Evolutionary conservation across 495 filamentous ascomycete genomes (phyloP).

Genomic region (Apodospora peruviana): DNA sequence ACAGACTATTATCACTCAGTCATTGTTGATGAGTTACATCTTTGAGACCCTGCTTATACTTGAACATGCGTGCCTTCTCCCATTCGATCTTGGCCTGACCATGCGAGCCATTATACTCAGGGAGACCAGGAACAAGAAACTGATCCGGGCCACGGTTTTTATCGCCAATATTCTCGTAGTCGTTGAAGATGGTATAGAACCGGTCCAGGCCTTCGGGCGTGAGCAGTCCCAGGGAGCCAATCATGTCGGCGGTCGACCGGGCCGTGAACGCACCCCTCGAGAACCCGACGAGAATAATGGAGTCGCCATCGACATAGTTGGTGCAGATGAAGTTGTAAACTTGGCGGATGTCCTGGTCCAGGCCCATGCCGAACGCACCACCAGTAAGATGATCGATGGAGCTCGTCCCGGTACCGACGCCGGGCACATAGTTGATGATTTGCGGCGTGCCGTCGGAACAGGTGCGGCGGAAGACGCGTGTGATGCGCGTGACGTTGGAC

Average conservation of each 20-base stretch:
- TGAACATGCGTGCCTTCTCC: slow-evolving; percentile 18
- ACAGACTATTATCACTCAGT: neutral
- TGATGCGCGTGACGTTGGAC: slow-evolving; percentile 41
- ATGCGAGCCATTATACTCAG: slow-evolving; percentile 13
- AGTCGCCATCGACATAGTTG: slow-evolving; percentile 59
- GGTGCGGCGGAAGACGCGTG: slow-evolving; percentile 27
- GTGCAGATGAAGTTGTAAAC: slow-evolving; percentile 59
- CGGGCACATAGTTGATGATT: slow-evolving; percentile 42
- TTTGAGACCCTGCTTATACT: slow-evolving; percentile 22
- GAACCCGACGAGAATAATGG: slow-evolving; percentile 64
- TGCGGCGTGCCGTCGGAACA: slow-evolving; percentile 28
- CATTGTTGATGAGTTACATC: slow-evolving; percentile 4
- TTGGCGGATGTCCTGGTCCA: slow-evolving; percentile 51
- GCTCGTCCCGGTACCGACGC: slow-evolving; percentile 37
- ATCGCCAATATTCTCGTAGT: slow-evolving; percentile 35
- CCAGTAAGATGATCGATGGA: slow-evolving; percentile 42
- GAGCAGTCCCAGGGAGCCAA: slow-evolving; percentile 54
- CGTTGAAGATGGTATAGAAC: slow-evolving; percentile 55
- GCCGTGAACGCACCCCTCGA: slow-evolving; percentile 67
- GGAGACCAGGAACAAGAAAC: slow-evolving; percentile 13
- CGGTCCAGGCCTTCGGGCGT: slow-evolving; percentile 54
- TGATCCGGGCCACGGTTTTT: slow-evolving; percentile 11
- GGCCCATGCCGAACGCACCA: slow-evolving; percentile 41
- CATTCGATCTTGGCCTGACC: slow-evolving; percentile 24
- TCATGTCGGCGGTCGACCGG: slow-evolving; percentile 54